A percentile compares a stretch with the other conserved stretches of the same genome.
Conservation (phyloP, 371 early-diverging fungal species). For the Apophysomyces ossiformis region DNA sequence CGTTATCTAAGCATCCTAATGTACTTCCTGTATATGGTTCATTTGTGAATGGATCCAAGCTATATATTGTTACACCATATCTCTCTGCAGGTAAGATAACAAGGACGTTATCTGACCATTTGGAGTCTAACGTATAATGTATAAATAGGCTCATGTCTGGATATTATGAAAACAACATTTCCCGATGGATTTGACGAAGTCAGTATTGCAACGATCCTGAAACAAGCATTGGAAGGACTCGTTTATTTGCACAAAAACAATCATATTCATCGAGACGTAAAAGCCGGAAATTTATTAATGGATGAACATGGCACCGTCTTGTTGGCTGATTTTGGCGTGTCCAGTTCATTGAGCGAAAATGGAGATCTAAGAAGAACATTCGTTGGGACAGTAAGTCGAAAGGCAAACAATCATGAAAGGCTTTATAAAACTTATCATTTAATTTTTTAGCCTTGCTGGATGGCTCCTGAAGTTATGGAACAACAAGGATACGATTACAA, state of each 20-base stretch:
- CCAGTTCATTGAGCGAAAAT: slow-evolving; percentile 77
- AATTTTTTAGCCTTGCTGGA: slow-evolving; percentile 81
- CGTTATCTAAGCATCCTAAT: slow-evolving; percentile 83
- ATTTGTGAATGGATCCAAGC: slow-evolving; percentile 77
- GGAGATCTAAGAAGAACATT: slow-evolving; percentile 88
- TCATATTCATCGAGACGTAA: slow-evolving; percentile 92
- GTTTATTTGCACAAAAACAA: slow-evolving; percentile 89
- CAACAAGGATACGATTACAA: slow-evolving; percentile 85
- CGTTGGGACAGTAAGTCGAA: slow-evolving; percentile 73
- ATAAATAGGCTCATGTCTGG: slow-evolving; percentile 71
- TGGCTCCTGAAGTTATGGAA: slow-evolving; percentile 88
- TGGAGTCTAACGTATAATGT: background rate
- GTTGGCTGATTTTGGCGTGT: slow-evolving; percentile 92
- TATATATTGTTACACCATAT: slow-evolving; percentile 84
- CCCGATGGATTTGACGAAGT: slow-evolving; percentile 87
- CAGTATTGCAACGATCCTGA: slow-evolving; percentile 83
- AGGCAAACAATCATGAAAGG: too few species aligned
- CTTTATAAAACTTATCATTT: background rate
- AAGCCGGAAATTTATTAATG: slow-evolving; percentile 88
- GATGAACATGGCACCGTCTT: slow-evolving; percentile 84
- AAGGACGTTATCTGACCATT: background rate
- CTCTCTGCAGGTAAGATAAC: slow-evolving; percentile 24
- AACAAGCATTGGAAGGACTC: slow-evolving; percentile 83
- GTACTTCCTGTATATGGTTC: slow-evolving; percentile 81
- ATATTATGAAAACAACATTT: slow-evolving; percentile 85